Percentiles rank a stretch among this genome's conserved stretches.
phyloP scores from a whole-genome alignment of 176 grass and related monocot species.

The Musa troglodytarum region DNA sequence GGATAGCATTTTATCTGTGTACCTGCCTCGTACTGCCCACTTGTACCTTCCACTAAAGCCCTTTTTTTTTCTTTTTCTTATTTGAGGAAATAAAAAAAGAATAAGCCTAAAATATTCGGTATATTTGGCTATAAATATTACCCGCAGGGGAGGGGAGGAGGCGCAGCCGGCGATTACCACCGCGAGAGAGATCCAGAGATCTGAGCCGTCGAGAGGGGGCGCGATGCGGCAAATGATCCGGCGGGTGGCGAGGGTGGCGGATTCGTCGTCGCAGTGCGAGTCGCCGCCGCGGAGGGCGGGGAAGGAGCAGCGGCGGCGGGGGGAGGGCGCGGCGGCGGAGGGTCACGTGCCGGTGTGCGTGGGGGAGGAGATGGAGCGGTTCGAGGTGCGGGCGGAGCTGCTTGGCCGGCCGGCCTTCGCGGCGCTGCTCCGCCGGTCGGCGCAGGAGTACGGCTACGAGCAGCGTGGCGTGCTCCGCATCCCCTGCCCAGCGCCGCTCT shows the following conservation, averaged over 20 bases:
- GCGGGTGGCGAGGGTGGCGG: conserved; percentile 52
- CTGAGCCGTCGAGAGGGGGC: background rate
- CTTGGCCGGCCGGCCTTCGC: conserved; percentile 55
- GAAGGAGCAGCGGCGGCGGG: conserved; percentile 21
- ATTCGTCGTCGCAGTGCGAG: conserved; percentile 33
- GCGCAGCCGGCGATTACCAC: background rate
- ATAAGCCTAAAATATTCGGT: background rate
- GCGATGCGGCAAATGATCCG: conserved; percentile 49
- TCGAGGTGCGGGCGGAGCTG: conserved; percentile 65
- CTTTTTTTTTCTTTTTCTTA: too few relatives aligned
- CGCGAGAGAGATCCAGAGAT: background rate
- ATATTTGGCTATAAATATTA: conserved; percentile 1
- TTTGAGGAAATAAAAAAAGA: too few relatives aligned
- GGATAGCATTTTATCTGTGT: background rate
- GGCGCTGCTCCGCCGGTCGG: conserved; percentile 50
- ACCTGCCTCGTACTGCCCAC: background rate
- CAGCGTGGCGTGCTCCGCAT: conserved; percentile 73
- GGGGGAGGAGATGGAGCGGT: conserved; percentile 74
- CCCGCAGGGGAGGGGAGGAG: background rate
- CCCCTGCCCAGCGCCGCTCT: conserved; percentile 41
- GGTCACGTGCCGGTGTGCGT: conserved; percentile 83
- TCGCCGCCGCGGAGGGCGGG: conserved; percentile 18
- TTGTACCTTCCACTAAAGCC: background rate
- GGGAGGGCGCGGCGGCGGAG: conserved; percentile 26
- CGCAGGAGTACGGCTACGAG: conserved; percentile 74